Conservation (phyloP, 306 rosid species). For the Sicyos edulis region DNA sequence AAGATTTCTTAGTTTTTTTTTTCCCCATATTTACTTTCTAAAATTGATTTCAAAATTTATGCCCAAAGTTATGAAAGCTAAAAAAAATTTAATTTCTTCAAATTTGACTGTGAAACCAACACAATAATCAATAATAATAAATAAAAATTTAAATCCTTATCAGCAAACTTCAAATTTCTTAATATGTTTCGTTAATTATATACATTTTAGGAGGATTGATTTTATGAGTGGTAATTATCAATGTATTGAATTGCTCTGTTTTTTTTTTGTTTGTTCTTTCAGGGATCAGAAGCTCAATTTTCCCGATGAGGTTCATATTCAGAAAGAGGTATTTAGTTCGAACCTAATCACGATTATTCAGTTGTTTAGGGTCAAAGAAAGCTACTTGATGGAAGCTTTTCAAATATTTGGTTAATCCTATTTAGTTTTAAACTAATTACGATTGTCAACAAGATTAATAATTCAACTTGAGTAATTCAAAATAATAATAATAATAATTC, state of each 20-base stretch:
- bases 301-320: constrained; percentile 64
- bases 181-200: background rate
- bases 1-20: too few species aligned
- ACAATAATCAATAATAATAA: too few species aligned
- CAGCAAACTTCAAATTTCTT: background rate
- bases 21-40: too few species aligned
- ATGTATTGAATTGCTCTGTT: background rate
- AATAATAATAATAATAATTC: too few species aligned
- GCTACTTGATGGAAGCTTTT: background rate
- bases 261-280: constrained; percentile 27
- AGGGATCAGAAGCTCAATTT: constrained; percentile 84
- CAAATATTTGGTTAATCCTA: background rate
- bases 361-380: background rate
- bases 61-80: too few species aligned
- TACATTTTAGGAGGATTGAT: too few species aligned
- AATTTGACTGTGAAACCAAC: too few species aligned
- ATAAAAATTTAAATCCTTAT: background rate
- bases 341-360: background rate
- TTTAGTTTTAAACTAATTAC: background rate
- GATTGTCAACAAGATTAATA: too few species aligned
- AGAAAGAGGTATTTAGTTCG: constrained; percentile 57
- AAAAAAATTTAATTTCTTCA: too few species aligned
- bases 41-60: too few species aligned
- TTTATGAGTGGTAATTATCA: background rate
- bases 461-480: too few species aligned